Percentiles rank a stretch among this genome's conserved stretches.
These are phyloP conservation scores for Hortaea werneckii DNA, from an alignment of 2,329 filamentous ascomycete genomes.

Conservation along the genomic window DNA sequence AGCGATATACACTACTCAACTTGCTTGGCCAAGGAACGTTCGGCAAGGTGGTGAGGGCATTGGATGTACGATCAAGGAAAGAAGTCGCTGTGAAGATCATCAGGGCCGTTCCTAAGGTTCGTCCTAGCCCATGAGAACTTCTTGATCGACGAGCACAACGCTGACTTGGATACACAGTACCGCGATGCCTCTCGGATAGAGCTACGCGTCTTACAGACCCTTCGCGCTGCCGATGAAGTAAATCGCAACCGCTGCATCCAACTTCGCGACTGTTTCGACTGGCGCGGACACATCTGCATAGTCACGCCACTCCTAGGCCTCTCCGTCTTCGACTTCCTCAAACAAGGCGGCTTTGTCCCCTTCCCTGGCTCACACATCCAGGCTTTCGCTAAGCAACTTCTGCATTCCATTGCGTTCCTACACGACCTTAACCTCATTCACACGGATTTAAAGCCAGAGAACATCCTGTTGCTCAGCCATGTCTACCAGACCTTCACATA, in stretches of 20 bases:
- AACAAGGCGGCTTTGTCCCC: slow-evolving; percentile 87
- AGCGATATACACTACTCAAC: slow-evolving; percentile 81
- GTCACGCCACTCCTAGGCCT: slow-evolving; percentile 72
- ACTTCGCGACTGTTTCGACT: slow-evolving; percentile 92
- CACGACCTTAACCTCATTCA: slow-evolving; percentile 97
- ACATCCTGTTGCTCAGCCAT: slow-evolving; percentile 56
- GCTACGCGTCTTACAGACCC: slow-evolving; percentile 78
- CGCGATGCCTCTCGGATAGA: slow-evolving; percentile 93
- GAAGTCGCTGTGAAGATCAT: slow-evolving; percentile 98
- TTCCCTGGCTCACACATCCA: slow-evolving; percentile 99
- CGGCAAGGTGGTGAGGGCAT: slow-evolving; percentile 92
- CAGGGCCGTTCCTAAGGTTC: slow-evolving; percentile 78
- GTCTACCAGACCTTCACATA: slow-evolving; percentile 60
- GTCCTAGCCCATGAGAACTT: neutral
- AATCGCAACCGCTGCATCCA: slow-evolving; percentile 97
- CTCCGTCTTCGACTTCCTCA: slow-evolving; percentile 96
- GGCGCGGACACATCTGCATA: slow-evolving; percentile 89
- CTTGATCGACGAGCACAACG: neutral
- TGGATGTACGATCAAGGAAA: slow-evolving; percentile 62
- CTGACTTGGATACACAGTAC: slow-evolving; percentile 40
- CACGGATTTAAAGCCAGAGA: slow-evolving; percentile 64
- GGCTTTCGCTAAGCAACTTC: slow-evolving; percentile 85
- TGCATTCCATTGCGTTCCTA: slow-evolving; percentile 96
- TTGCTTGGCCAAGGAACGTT: slow-evolving; percentile 95
- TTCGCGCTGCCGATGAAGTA: slow-evolving; percentile 80